Conservation (phyloP, 2,329 filamentous ascomycete genomes). For the Penicillium sp. region DNA sequence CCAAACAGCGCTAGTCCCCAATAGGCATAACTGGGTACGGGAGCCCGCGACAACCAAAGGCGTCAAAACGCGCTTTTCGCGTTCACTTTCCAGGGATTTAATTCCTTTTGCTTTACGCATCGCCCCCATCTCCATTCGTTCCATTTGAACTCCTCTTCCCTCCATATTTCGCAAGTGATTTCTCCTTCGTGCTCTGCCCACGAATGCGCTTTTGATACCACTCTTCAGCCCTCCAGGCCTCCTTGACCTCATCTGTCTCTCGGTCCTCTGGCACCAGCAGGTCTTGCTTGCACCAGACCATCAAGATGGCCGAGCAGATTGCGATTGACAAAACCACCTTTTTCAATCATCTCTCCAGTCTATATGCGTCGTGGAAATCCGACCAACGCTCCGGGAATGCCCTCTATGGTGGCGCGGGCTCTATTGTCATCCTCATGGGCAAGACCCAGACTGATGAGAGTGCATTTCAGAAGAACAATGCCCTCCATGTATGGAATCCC, state of each 20-base stretch:
- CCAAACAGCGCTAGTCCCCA: constrained; percentile 11
- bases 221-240: constrained; percentile 1
- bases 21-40: constrained; percentile 21
- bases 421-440: constrained; percentile 85
- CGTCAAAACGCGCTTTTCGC: constrained; percentile 26
- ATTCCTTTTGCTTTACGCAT: constrained; percentile 4
- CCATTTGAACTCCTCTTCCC: background rate
- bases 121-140: background rate
- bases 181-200: background rate
- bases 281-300: constrained; percentile 12
- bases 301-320: constrained; percentile 67
- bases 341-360: constrained; percentile 82
- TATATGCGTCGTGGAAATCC: constrained; percentile 89
- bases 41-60: constrained; percentile 6
- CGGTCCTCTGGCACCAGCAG: constrained; percentile 11
- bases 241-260: too few species aligned
- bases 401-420: constrained; percentile 77
- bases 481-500: constrained; percentile 89
- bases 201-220: constrained; percentile 4
- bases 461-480: constrained; percentile 91
- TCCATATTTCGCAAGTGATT: background rate
- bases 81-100: constrained; percentile 9
- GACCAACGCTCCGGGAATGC: constrained; percentile 84
- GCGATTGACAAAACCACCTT: constrained; percentile 92
- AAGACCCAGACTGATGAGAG: constrained; percentile 78